Evolutionary conservation across 2,329 filamentous ascomycete species (phyloP), one percentile per base, ranked within the genome.

Genomic region (Hypoxylon sp.): DNA sequence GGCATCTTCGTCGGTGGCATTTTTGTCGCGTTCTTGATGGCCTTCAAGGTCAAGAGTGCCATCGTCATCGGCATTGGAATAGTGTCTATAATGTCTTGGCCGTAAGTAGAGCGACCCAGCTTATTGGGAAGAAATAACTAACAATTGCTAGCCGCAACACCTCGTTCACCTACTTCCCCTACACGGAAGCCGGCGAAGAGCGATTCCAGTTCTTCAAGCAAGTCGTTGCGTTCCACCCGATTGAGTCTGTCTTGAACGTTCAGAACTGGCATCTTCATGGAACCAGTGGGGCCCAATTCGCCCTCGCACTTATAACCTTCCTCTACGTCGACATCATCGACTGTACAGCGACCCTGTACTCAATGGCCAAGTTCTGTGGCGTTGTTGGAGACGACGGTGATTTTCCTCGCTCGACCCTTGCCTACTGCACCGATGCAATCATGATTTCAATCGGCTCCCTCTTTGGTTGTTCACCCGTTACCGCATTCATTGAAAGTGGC

Each of bases 401-500:
- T 77, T 97, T 97, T 69, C 93, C 94, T 57, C 90, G 93, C 44
- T 94, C 92, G 1, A 93, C 93, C 0, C 81, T 95, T 32, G 94
- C 94, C 1, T 94, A 93, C 78, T 91, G 87, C 73, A 88, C 87
- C 2, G 91, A 94, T 71, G 91, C 91, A 0, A 79, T 89, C 13
- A 90, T 89, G 67, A 92, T 93, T 70, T 91, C 90, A 0, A 87
- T 93, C 53, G 90, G 91, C 2, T 87, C 89, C 0, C 82, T 94
- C 0, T 85, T 93, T 63, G 92, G 91, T 2, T 88, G 85, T 47
- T 91, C 91, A 0, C 92, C 92, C 0, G 88, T 92, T 0, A 93
- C 92, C 0, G 90, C 90, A 2, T 93, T 92, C 78, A 90, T 93
- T 67, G 91, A 93, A 76, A 92, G 89, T 51, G 91, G 91, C 65